Percentiles rank a stretch among this genome's conserved stretches.
Conservation (phyloP, 2,329 filamentous ascomycete species). For the Stemphylium lycopersici region DNA sequence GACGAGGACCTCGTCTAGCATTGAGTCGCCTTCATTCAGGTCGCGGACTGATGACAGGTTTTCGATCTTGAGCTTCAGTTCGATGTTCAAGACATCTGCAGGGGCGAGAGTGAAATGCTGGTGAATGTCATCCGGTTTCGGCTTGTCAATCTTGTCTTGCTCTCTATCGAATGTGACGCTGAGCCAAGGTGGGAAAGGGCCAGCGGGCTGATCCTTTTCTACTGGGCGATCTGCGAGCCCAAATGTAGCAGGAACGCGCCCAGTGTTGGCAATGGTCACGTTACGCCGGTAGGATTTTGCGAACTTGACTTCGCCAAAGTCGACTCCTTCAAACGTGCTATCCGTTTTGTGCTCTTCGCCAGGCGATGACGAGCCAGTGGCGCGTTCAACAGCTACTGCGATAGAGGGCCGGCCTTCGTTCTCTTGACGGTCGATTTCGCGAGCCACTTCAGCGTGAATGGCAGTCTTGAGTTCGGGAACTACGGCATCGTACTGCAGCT, state of each 20-base stretch:
- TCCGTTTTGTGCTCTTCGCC: constrained; percentile 43
- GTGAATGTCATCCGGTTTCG: constrained; percentile 36
- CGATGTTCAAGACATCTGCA: constrained; percentile 77
- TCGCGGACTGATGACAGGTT: constrained; percentile 67
- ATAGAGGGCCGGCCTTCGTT: constrained; percentile 86
- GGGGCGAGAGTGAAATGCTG: constrained; percentile 74
- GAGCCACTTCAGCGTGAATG: constrained; percentile 83
- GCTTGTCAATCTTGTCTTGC: constrained; percentile 47
- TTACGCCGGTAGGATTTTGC: constrained; percentile 68
- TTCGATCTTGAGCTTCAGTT: constrained; percentile 71
- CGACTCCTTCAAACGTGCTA: constrained; percentile 62
- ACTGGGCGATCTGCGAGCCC: constrained; percentile 76
- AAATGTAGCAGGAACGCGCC: constrained; percentile 78
- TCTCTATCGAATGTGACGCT: constrained; percentile 67
- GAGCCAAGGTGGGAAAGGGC: constrained; percentile 70
- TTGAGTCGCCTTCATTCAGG: constrained; percentile 71
- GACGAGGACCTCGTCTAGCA: constrained; percentile 85
- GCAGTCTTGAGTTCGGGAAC: constrained; percentile 83
- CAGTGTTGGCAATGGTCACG: constrained; percentile 90
- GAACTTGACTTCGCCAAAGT: constrained; percentile 79
- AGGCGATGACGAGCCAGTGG: constrained; percentile 32
- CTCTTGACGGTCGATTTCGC: constrained; percentile 86
- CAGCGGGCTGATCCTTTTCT: constrained; percentile 51
- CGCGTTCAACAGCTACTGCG: constrained; percentile 77
- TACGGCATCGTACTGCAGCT: constrained; percentile 83